Conservation (phyloP, 1,284 basidiomycete species). For the Ustilago sp. region DNA sequence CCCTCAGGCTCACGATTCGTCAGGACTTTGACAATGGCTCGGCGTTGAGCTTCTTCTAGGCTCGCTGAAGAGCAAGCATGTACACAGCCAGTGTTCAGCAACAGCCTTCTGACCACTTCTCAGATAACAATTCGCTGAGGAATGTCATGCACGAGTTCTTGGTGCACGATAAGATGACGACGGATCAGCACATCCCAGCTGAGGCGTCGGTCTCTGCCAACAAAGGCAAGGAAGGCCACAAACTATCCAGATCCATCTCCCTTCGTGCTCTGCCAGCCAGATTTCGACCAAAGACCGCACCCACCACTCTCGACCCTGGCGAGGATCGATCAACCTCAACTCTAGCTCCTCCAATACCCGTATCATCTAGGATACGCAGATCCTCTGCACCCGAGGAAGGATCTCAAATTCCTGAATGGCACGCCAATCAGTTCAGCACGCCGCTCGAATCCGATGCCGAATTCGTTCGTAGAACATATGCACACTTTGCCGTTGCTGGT, state of each 20-base stretch:
- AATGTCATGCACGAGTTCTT: not conserved
- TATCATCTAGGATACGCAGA: constrained; percentile 24
- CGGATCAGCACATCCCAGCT: not conserved
- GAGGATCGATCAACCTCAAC: constrained; percentile 7
- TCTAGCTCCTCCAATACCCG: constrained; percentile 22
- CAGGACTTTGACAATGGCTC: not conserved
- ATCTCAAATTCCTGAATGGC: constrained; percentile 18
- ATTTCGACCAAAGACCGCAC: constrained; percentile 25
- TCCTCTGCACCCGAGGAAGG: constrained; percentile 45
- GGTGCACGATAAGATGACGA: constrained; percentile 1
- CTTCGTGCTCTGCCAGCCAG: constrained; percentile 24
- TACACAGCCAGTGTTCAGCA: constrained; percentile 4
- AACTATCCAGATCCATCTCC: constrained; percentile 21
- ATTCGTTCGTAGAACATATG: constrained; percentile 62
- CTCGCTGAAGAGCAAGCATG: not conserved
- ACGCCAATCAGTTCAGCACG: constrained; percentile 26
- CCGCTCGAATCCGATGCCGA: constrained; percentile 58
- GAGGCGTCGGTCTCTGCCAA: not conserved
- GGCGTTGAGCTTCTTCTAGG: constrained; percentile 1
- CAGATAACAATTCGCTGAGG: too few species aligned
- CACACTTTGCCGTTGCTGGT: constrained; percentile 57
- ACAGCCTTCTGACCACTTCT: not conserved
- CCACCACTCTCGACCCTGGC: constrained; percentile 15
- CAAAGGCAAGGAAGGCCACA: constrained; percentile 12
- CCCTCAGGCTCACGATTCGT: too few species aligned